Conservation (phyloP, 768 basidiomycete species). For the Hygrophorus pudorinus region DNA sequence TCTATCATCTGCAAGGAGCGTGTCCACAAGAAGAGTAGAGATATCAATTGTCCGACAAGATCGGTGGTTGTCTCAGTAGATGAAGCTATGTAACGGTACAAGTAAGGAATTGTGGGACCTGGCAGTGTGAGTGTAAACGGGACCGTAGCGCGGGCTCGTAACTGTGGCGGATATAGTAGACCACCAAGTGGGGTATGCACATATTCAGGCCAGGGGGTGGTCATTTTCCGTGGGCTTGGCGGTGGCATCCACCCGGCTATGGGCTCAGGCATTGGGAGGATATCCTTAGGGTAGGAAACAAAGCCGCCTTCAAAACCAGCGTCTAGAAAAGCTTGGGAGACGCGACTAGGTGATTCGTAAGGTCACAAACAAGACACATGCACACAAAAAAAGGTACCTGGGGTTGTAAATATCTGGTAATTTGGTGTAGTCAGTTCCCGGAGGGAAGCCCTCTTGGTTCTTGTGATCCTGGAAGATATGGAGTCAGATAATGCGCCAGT, state of each 20-base stretch:
- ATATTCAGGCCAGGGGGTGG: not conserved
- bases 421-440: not conserved
- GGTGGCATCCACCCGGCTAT: not conserved
- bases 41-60: constrained; percentile 3
- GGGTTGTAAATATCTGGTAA: constrained; percentile 1
- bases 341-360: constrained; percentile 3
- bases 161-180: not conserved
- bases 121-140: constrained; percentile 10
- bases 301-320: constrained; percentile 1
- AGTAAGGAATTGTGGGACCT: constrained; percentile 6
- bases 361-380: not conserved
- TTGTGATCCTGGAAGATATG: not conserved
- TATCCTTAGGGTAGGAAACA: not conserved
- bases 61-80: not conserved
- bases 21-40: constrained; percentile 4
- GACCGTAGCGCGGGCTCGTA: not conserved
- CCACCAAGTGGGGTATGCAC: not conserved
- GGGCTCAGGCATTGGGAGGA: not conserved
- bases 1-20: not conserved
- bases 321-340: constrained; percentile 2
- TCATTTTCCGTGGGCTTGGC: not conserved
- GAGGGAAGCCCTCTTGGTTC: not conserved
- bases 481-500: not conserved
- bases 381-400: not conserved
- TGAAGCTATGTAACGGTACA: constrained; percentile 2